Conservation (phyloP, 441 rosid genomes). For the Dalechampia spathulata region DNA sequence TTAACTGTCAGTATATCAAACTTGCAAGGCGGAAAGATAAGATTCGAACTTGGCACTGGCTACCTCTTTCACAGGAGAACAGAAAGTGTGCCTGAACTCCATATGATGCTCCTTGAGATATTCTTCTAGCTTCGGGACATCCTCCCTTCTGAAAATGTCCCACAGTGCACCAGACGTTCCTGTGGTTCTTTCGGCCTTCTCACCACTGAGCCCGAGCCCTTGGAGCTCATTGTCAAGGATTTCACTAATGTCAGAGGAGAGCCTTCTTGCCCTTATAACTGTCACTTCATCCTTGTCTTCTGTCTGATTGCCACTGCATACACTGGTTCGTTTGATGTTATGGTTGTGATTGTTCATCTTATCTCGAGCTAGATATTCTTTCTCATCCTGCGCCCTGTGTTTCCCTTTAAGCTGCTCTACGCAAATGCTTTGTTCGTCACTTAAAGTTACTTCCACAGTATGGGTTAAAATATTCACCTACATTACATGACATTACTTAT, state of each 20-base stretch:
- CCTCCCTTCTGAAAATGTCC: conserved; percentile 93
- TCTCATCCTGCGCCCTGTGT: conserved; percentile 60
- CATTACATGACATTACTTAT: conserved; percentile 1
- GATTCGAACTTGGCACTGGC: not conserved
- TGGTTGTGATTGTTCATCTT: not conserved
- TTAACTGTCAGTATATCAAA: conserved; percentile 2
- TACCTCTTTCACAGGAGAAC: conserved; percentile 64
- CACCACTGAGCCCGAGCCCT: not conserved
- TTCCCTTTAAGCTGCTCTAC: conserved; percentile 41
- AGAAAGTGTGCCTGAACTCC: conserved; percentile 76
- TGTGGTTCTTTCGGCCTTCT: not conserved
- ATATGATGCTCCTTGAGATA: conserved; percentile 57
- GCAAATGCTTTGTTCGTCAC: conserved; percentile 41
- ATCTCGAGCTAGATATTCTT: conserved; percentile 29
- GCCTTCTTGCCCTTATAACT: conserved; percentile 8
- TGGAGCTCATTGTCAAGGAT: conserved; percentile 9
- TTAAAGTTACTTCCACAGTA: conserved; percentile 43
- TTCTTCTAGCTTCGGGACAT: conserved; percentile 64
- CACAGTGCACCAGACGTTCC: conserved; percentile 59
- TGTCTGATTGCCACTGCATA: not conserved
- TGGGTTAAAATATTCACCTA: conserved; percentile 90
- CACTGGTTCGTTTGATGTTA: conserved; percentile 12
- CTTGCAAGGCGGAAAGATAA: not conserved
- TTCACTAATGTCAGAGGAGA: conserved; percentile 7
- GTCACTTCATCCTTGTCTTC: conserved; percentile 15